A percentile compares a stretch with the other conserved stretches of the same genome.
Evolutionary conservation across 352 stramenopile genomes (phyloP).

Genomic region (Pythium phragmitis): DNA sequence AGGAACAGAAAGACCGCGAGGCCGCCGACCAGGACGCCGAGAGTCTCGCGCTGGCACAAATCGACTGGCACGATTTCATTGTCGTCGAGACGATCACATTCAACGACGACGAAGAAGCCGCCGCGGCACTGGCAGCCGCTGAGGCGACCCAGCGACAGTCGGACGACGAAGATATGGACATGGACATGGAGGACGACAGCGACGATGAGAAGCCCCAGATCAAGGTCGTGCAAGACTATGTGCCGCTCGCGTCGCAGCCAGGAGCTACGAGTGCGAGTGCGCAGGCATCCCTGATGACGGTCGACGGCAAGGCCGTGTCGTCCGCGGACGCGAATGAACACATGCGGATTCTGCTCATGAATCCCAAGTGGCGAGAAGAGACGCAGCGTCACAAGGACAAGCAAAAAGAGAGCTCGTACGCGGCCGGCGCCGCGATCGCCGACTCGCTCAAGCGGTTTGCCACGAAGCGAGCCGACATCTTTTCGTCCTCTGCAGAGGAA

Average conservation of each 20-base stretch:
- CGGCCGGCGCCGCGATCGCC: conserved; percentile 93
- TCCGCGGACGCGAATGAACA: conserved; percentile 94
- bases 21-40: conserved; percentile 75
- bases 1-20: conserved; percentile 71
- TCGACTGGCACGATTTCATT: conserved; percentile 99
- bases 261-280: conserved; percentile 24
- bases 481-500: conserved; percentile 88
- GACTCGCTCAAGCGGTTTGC: conserved; percentile 93
- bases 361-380: conserved; percentile 98
- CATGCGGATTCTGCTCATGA: conserved; percentile 98
- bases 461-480: conserved; percentile 92
- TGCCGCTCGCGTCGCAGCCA: conserved; percentile 54
- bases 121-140: conserved; percentile 30
- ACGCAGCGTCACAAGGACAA: conserved; percentile 94
- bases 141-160: conserved; percentile 41
- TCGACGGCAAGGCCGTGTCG: conserved; percentile 89
- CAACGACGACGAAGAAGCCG: conserved; percentile 82
- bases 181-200: conserved; percentile 79
- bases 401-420: conserved; percentile 96
- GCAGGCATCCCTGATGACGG: conserved; percentile 45
- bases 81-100: conserved; percentile 99
- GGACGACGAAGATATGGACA: conserved; percentile 89
- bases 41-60: conserved; percentile 62
- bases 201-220: conserved; percentile 70
- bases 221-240: conserved; percentile 87